Conservation (phyloP, 2,329 filamentous ascomycete species). For the Exserohilum rostratum region DNA sequence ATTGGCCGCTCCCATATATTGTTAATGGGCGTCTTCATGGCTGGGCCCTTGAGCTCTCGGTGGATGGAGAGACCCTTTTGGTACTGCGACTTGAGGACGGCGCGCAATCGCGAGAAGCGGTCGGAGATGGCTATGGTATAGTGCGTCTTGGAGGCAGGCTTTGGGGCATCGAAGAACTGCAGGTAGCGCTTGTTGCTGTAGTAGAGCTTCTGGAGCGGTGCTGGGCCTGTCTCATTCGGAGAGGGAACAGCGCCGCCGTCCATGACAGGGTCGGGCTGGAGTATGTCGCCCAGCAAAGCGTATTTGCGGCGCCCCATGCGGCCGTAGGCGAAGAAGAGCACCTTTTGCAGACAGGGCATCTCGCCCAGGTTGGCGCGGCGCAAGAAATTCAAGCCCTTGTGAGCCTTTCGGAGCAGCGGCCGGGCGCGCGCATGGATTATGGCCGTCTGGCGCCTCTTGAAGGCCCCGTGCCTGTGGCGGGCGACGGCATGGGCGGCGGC, state of each 20-base stretch:
- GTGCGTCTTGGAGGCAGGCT: slow-evolving; percentile 14
- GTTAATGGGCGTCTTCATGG: slow-evolving; percentile 48
- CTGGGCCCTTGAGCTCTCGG: slow-evolving; percentile 30
- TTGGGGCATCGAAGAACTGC: slow-evolving; percentile 40
- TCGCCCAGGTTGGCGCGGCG: slow-evolving; percentile 64
- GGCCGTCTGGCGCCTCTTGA: slow-evolving; percentile 27
- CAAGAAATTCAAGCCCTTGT: slow-evolving; percentile 52
- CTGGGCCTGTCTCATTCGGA: background rate
- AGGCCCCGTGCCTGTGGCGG: slow-evolving; percentile 24
- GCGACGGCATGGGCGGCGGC: slow-evolving; percentile 23
- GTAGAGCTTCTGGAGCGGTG: slow-evolving; percentile 47
- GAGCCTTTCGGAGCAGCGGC: slow-evolving; percentile 30
- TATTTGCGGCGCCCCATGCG: slow-evolving; percentile 60
- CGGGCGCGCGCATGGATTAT: slow-evolving; percentile 32
- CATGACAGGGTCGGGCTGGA: slow-evolving; percentile 30
- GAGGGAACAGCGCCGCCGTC: slow-evolving; percentile 6
- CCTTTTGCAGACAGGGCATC: slow-evolving; percentile 55
- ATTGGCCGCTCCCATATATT: slow-evolving; percentile 56
- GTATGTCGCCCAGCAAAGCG: slow-evolving; percentile 46
- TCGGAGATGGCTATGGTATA: slow-evolving; percentile 36
- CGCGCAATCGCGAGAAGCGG: slow-evolving; percentile 39
- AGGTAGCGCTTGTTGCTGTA: slow-evolving; percentile 39
- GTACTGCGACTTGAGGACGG: slow-evolving; percentile 35
- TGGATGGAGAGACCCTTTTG: slow-evolving; percentile 23
- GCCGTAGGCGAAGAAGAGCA: slow-evolving; percentile 63